Evolutionary conservation across 768 basidiomycete species (phyloP).

Genomic region (Boletus rubropictus): DNA sequence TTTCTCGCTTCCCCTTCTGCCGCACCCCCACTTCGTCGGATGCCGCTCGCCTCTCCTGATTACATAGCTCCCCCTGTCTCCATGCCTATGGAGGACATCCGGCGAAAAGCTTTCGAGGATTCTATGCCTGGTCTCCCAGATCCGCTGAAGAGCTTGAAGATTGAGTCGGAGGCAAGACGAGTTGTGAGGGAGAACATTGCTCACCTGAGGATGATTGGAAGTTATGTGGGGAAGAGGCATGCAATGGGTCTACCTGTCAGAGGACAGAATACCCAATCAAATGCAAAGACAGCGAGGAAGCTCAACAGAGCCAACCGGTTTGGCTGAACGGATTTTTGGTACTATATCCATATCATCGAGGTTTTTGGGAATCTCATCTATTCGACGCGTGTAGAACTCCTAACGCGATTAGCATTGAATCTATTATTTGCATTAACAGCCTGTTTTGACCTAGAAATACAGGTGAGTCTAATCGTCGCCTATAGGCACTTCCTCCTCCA

Average conservation of each 20-base stretch:
- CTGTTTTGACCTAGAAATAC: slow-evolving; percentile 11
- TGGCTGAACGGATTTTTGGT: slow-evolving; percentile 24
- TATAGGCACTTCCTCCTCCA: slow-evolving; percentile 94
- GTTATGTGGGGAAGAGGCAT: slow-evolving; percentile 88
- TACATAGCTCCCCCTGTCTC: slow-evolving; percentile 46
- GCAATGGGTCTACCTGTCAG: slow-evolving; percentile 91
- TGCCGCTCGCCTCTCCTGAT: slow-evolving; percentile 56
- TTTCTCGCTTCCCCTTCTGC: slow-evolving; percentile 89
- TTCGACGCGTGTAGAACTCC: background rate
- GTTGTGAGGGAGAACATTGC: slow-evolving; percentile 86
- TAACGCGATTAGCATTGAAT: background rate
- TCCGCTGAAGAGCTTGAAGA: slow-evolving; percentile 66
- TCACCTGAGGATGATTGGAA: slow-evolving; percentile 90
- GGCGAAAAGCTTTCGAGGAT: slow-evolving; percentile 28
- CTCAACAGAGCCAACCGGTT: slow-evolving; percentile 80
- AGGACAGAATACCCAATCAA: slow-evolving; percentile 88
- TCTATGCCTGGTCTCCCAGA: slow-evolving; percentile 42
- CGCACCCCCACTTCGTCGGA: slow-evolving; percentile 56
- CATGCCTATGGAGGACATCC: slow-evolving; percentile 28
- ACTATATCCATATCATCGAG: slow-evolving; percentile 5
- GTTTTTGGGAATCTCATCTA: background rate
- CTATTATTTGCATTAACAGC: slow-evolving; percentile 3
- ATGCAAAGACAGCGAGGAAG: slow-evolving; percentile 85
- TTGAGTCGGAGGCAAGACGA: slow-evolving; percentile 82
- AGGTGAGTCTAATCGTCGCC: slow-evolving; percentile 70